phyloP scores from a whole-genome alignment of 2,329 filamentous ascomycete genomes.

The Blastomyces percursus region DNA sequence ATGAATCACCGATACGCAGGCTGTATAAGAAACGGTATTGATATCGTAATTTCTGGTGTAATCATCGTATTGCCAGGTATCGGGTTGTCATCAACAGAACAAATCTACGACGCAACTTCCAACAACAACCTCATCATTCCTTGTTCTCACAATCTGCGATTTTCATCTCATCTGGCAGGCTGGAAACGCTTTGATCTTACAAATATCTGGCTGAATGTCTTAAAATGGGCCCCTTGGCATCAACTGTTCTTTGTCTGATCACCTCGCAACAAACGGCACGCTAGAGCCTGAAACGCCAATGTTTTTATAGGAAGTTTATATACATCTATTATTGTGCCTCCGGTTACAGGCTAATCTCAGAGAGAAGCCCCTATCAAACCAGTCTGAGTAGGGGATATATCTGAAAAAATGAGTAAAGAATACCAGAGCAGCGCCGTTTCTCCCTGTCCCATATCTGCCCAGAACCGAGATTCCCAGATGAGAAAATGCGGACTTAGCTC shows the following conservation, averaged over 20 bases:
- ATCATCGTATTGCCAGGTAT: background rate
- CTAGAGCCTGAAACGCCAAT: background rate
- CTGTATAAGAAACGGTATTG: background rate
- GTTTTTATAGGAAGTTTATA: background rate
- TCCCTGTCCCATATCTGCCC: background rate
- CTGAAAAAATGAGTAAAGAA: background rate
- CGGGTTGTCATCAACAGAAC: too few relatives aligned
- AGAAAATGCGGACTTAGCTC: background rate
- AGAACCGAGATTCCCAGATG: background rate
- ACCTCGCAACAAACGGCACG: background rate
- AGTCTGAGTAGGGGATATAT: background rate
- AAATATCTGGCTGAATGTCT: background rate
- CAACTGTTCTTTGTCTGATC: background rate
- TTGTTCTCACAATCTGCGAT: background rate
- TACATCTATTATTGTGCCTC: background rate
- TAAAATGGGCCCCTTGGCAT: background rate
- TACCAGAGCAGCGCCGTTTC: background rate
- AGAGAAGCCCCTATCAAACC: background rate
- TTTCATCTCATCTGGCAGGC: background rate
- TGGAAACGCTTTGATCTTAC: background rate
- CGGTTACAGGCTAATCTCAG: background rate
- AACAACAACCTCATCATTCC: background rate
- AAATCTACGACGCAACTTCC: background rate
- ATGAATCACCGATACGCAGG: background rate
- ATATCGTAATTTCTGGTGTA: background rate